Conservation (phyloP, 257 asterid genomes). For the Echites panduratus region DNA sequence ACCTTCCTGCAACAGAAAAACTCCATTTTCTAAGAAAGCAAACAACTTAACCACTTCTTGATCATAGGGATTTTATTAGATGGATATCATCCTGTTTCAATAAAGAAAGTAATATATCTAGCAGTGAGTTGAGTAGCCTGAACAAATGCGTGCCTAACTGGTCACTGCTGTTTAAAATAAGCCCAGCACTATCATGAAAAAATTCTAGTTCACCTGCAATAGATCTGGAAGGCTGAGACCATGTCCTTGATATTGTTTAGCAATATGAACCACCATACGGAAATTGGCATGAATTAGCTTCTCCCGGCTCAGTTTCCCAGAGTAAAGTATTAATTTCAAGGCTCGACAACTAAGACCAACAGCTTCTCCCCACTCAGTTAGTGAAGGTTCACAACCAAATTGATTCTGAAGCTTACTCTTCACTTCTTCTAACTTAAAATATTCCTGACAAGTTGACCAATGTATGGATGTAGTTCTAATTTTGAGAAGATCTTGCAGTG, state of each 20-base stretch:
- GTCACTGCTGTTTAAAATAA: conserved; percentile 7
- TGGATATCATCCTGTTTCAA: background rate
- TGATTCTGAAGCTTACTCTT: conserved; percentile 45
- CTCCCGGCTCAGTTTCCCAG: conserved; percentile 64
- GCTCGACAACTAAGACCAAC: conserved; percentile 50
- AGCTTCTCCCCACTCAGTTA: conserved; percentile 81
- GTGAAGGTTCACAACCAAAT: conserved; percentile 69
- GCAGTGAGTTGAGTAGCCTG: background rate
- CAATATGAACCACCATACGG: conserved; percentile 89
- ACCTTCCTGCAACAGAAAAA: conserved; percentile 60
- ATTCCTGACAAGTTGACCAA: conserved; percentile 38
- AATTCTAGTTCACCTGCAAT: conserved; percentile 57
- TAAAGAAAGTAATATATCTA: background rate
- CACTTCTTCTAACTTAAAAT: conserved; percentile 57
- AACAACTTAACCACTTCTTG: background rate
- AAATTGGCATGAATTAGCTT: conserved; percentile 79
- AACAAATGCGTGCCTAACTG: background rate
- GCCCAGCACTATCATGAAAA: conserved; percentile 13
- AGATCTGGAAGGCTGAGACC: conserved; percentile 84
- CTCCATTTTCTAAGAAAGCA: conserved; percentile 11
- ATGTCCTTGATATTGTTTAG: conserved; percentile 83
- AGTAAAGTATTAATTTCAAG: conserved; percentile 50
- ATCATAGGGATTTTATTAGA: background rate
- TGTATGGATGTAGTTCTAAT: background rate
- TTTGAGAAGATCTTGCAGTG: conserved; percentile 8